Conservation (phyloP, 2,329 filamentous ascomycete genomes). For the Ophiostoma australiae region DNA sequence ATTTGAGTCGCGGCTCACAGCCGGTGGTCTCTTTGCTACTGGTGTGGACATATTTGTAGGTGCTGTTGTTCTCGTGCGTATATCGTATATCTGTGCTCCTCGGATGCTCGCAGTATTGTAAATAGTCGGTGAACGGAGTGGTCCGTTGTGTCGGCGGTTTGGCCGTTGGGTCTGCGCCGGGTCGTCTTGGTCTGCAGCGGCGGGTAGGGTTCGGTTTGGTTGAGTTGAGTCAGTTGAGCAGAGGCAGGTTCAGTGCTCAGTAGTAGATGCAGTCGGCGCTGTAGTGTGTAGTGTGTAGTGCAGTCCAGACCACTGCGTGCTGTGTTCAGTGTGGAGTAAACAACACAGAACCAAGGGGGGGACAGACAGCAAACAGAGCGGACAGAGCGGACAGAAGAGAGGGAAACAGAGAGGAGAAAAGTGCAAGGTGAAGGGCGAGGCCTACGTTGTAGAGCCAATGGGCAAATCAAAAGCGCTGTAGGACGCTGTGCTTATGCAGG, state of each 20-base stretch:
- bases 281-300: background rate
- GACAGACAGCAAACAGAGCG: background rate
- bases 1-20: constrained; percentile 30
- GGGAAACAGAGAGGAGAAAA: background rate
- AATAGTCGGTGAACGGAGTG: constrained; percentile 2
- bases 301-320: background rate
- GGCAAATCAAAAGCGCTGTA: constrained; percentile 2
- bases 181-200: background rate
- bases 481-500: constrained; percentile 7
- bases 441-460: background rate
- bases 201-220: background rate
- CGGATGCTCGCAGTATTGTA: background rate
- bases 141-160: background rate
- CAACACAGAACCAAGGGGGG: constrained; percentile 5
- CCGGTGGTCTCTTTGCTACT: constrained; percentile 49
- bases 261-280: background rate
- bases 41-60: constrained; percentile 44
- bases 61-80: background rate
- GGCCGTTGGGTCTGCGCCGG: background rate
- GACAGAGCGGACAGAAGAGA: background rate
- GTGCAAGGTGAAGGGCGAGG: background rate
- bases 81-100: background rate
- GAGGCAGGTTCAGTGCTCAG: background rate
- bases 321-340: constrained; percentile 14
- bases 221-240: background rate